These are phyloP conservation scores for Aurifilum marmelostoma DNA, from an alignment of 2,329 filamentous ascomycete species.

Conservation along the genomic window DNA sequence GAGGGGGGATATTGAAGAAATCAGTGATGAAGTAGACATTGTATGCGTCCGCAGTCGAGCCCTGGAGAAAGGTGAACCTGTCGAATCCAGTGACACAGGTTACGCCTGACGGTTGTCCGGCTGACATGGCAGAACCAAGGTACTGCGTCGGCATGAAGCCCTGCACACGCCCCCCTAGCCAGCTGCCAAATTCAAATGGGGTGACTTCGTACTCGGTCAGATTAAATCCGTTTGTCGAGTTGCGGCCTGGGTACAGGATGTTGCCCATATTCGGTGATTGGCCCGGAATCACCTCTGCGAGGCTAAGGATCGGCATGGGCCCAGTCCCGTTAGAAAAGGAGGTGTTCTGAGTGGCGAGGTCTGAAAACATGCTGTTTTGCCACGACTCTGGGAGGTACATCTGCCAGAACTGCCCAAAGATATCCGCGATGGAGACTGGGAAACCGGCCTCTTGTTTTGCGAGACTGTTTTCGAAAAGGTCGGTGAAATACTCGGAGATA, in stretches of 20 bases:
- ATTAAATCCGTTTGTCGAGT: conserved; percentile 36
- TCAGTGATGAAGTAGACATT: conserved; percentile 35
- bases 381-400: conserved; percentile 3
- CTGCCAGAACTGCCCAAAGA: conserved; percentile 1
- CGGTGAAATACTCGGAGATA: background rate
- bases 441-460: background rate
- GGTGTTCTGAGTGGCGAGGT: conserved; percentile 38
- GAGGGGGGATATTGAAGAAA: conserved; percentile 34
- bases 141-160: conserved; percentile 37
- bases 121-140: conserved; percentile 36
- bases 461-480: background rate
- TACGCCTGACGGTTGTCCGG: conserved; percentile 32
- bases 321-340: conserved; percentile 23
- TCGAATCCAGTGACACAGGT: conserved; percentile 40
- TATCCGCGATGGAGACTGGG: background rate
- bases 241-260: conserved; percentile 36
- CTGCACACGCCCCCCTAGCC: conserved; percentile 36
- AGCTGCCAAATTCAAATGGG: conserved; percentile 40
- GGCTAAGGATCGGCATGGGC: conserved; percentile 37
- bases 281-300: conserved; percentile 37
- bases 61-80: conserved; percentile 38
- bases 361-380: conserved; percentile 34
- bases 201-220: conserved; percentile 40
- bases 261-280: conserved; percentile 35
- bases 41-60: conserved; percentile 37